These are phyloP conservation scores for Centrapalus pauciflorus DNA, from an alignment of 129 eudicot genomes.

Conservation along the genomic window DNA sequence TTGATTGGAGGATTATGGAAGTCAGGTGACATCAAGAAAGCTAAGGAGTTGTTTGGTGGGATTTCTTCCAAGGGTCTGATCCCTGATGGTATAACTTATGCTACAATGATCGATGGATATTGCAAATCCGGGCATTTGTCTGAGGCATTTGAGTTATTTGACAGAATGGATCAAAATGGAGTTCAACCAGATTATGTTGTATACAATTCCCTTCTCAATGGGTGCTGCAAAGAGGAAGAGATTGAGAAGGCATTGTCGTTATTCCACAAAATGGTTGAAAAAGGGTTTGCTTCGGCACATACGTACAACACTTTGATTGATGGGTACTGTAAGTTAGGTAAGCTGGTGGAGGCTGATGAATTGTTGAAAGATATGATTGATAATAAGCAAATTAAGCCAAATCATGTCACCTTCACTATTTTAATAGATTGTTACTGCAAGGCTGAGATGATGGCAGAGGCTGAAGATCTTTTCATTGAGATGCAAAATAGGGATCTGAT, in stretches of 20 bases:
- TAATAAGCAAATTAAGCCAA: slow-evolving; percentile 47
- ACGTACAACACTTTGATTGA: slow-evolving; percentile 77
- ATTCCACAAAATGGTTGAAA: slow-evolving; percentile 45
- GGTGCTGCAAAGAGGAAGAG: slow-evolving; percentile 67
- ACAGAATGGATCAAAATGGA: slow-evolving; percentile 47
- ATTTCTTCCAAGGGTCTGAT: slow-evolving; percentile 48
- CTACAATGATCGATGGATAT: slow-evolving; percentile 73
- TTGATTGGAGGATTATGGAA: slow-evolving; percentile 64
- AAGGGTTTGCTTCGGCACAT: slow-evolving; percentile 49
- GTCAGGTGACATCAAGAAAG: slow-evolving; percentile 54
- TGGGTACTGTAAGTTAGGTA: slow-evolving; percentile 63
- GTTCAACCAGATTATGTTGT: slow-evolving; percentile 54
- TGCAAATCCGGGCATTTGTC: slow-evolving; percentile 57
- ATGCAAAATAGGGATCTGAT: slow-evolving; percentile 60
- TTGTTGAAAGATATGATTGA: slow-evolving; percentile 60
- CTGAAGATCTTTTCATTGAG: slow-evolving; percentile 62
- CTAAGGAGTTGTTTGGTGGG: slow-evolving; percentile 53
- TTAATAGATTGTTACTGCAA: slow-evolving; percentile 64
- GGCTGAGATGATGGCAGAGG: slow-evolving; percentile 61
- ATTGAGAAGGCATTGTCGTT: slow-evolving; percentile 56
- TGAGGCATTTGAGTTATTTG: slow-evolving; percentile 56
- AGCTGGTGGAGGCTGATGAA: slow-evolving; percentile 55
- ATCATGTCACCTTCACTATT: slow-evolving; percentile 71
- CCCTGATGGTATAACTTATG: slow-evolving; percentile 61
- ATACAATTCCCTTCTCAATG: slow-evolving; percentile 58